Evolutionary conservation across 768 basidiomycete genomes (phyloP).

Genomic region (Boletales sp.): DNA sequence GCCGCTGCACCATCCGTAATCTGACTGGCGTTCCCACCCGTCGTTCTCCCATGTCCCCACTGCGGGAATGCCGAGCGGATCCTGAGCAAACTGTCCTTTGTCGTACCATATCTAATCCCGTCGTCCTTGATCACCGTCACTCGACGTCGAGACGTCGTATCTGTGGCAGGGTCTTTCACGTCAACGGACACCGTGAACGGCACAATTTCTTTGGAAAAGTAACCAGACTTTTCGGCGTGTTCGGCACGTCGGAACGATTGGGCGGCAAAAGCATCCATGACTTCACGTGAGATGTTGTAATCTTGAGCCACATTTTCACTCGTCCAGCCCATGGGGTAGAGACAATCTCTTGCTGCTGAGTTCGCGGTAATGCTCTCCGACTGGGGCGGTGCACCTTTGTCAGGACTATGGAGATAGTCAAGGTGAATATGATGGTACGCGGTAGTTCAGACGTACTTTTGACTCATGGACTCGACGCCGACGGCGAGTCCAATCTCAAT

Average conservation of each 20-base stretch:
- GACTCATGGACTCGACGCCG: constrained; percentile 86
- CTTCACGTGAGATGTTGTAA: constrained; percentile 65
- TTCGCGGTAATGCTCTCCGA: constrained; percentile 60
- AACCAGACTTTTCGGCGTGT: constrained; percentile 62
- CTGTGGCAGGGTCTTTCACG: constrained; percentile 57
- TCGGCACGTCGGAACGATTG: constrained; percentile 78
- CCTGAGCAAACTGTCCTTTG: constrained; percentile 57
- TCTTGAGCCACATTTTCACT: constrained; percentile 82
- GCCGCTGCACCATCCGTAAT: constrained; percentile 84
- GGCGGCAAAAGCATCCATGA: constrained; percentile 75
- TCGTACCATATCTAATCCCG: constrained; percentile 74
- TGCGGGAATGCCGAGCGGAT: constrained; percentile 79
- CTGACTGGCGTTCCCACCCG: constrained; percentile 85
- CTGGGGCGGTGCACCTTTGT: constrained; percentile 55
- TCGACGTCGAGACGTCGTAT: constrained; percentile 37
- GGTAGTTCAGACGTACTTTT: constrained; percentile 45
- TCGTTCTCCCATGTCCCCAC: constrained; percentile 70
- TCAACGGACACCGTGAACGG: constrained; percentile 67
- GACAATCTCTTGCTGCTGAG: constrained; percentile 55
- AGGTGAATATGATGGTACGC: background rate
- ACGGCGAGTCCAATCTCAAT: constrained; percentile 77
- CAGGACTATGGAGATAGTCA: constrained; percentile 43
- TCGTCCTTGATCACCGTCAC: constrained; percentile 70
- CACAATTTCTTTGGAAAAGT: constrained; percentile 67
- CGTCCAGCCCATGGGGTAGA: constrained; percentile 85